Percentiles rank a stretch among this genome's conserved stretches.
These are phyloP conservation scores for Colletotrichum horii DNA, from an alignment of 2,329 filamentous ascomycete species.

Conservation along the genomic window DNA sequence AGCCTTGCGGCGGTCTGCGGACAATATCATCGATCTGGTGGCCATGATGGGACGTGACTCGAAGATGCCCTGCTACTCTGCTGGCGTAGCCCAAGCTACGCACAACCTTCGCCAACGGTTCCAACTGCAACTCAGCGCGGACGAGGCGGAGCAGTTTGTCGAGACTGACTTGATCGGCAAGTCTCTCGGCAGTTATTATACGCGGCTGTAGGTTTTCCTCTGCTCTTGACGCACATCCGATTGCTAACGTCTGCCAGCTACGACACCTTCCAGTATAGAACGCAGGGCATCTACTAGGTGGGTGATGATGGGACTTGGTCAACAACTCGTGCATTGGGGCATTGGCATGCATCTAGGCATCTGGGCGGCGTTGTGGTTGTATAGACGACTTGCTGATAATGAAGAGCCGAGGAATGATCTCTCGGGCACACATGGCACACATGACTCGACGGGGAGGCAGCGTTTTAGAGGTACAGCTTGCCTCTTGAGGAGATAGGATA, in stretches of 20 bases:
- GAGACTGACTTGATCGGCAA: slow-evolving; percentile 81
- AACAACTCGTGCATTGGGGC: slow-evolving; percentile 12
- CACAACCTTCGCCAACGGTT: slow-evolving; percentile 75
- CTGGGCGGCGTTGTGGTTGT: slow-evolving; percentile 23
- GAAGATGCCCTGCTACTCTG: slow-evolving; percentile 84
- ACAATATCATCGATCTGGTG: slow-evolving; percentile 81
- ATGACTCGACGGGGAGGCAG: not conserved
- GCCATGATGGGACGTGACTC: slow-evolving; percentile 85
- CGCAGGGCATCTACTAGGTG: slow-evolving; percentile 80
- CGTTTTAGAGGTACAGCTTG: not conserved
- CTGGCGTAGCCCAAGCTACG: slow-evolving; percentile 74
- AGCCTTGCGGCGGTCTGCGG: slow-evolving; percentile 79
- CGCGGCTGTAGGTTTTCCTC: slow-evolving; percentile 70
- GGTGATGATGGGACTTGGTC: not conserved
- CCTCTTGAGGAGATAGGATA: slow-evolving; percentile 15
- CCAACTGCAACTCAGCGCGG: slow-evolving; percentile 81
- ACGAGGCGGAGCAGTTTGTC: slow-evolving; percentile 82
- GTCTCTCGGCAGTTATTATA: slow-evolving; percentile 86
- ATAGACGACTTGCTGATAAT: slow-evolving; percentile 21
- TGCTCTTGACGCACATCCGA: not conserved
- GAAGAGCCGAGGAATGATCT: slow-evolving; percentile 15
- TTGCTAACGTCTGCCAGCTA: slow-evolving; percentile 56
- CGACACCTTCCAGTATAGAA: slow-evolving; percentile 87
- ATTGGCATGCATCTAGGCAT: slow-evolving; percentile 18
- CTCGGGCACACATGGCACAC: slow-evolving; percentile 7